Evolutionary conservation across 352 stramenopile genomes (phyloP), one percentile per base, ranked within the genome.

Genomic region (Phytophthora pluvialis): DNA sequence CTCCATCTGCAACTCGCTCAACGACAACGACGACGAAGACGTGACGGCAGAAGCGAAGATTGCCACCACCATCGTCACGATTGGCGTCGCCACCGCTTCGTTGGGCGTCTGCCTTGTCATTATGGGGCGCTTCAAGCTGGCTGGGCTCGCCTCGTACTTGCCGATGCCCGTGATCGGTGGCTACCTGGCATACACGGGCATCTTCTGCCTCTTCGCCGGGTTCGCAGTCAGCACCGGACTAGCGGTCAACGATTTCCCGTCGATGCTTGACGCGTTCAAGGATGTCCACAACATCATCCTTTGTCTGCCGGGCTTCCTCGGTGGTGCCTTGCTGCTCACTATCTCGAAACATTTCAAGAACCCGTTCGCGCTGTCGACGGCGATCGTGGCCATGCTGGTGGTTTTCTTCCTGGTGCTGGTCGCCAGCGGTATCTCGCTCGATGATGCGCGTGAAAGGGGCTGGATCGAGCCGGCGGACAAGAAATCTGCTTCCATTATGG

Each of bases 111-210:
- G 89, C 15, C 83, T 99, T 32, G 87, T 99, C 10, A 55, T 98
- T 10, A 89, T 99, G 60, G 97, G 96, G 0, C 90, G 85, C 59
- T 91, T 98, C 47, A 88, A 90, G 67, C 83, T 99, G 32, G 97
- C 97, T 5, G 84, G 80, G 0, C 89, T 98, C 42, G 96, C 98
- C 15, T 97, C 97, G 47, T 95, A 99, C 68, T 71, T 99, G 36
- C 97, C 97, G 2, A 98, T 98, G 68, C 95, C 90, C 31, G 97
- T 99, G 3, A 85, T 99, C 33, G 97, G 95, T 18, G 97, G 97
- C 25, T 99, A 99, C 80, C 75, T 99, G n/a, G 97, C 96, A 12
- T 98, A 95, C 75, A 98, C 98, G 59, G 97, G 97, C 12, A 96
- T 98, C 42, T 99, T 99, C 65, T 98, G 92, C 70, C 35, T 98